Percentiles rank a stretch among this genome's conserved stretches.
These are phyloP conservation scores for Albatrellus ellisii DNA, from an alignment of 768 basidiomycete genomes.

Conservation along the genomic window DNA sequence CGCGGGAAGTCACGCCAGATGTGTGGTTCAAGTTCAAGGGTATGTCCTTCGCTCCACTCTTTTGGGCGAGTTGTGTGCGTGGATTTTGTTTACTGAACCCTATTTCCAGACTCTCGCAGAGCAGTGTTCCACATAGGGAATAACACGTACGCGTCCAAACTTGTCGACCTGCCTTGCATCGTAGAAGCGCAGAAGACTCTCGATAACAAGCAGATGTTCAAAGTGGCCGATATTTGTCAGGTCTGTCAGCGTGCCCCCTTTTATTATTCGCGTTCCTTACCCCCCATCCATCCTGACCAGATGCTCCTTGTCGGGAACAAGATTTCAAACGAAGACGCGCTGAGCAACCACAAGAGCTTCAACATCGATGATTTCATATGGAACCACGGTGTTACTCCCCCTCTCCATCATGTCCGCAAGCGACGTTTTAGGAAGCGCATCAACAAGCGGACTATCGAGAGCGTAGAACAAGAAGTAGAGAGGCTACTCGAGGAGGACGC, in stretches of 20 bases:
- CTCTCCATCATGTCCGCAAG: slow-evolving; percentile 81
- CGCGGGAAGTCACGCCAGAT: slow-evolving; percentile 69
- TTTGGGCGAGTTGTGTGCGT: not conserved
- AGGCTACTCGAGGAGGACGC: slow-evolving; percentile 72
- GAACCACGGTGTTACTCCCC: slow-evolving; percentile 94
- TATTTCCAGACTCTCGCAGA: slow-evolving; percentile 64
- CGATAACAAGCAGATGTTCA: slow-evolving; percentile 96
- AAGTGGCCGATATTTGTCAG: slow-evolving; percentile 97
- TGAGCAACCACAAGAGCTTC: slow-evolving; percentile 52
- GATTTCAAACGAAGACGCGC: slow-evolving; percentile 54
- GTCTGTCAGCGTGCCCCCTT: slow-evolving; percentile 23
- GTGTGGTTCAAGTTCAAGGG: slow-evolving; percentile 98
- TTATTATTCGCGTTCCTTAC: not conserved
- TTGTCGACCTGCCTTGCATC: slow-evolving; percentile 92
- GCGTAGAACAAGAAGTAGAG: slow-evolving; percentile 88
- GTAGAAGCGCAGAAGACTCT: slow-evolving; percentile 92
- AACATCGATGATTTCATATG: slow-evolving; percentile 94
- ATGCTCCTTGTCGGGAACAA: slow-evolving; percentile 86
- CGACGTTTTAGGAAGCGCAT: slow-evolving; percentile 86
- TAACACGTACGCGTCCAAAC: slow-evolving; percentile 73
- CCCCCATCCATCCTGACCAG: too few species aligned
- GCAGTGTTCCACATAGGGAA: slow-evolving; percentile 83
- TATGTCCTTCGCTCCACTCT: slow-evolving; percentile 18
- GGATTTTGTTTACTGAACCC: not conserved
- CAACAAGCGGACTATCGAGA: slow-evolving; percentile 82